These are phyloP conservation scores for Aspergillus ibericus DNA, from an alignment of 2,329 filamentous ascomycete species.

Conservation along the genomic window DNA sequence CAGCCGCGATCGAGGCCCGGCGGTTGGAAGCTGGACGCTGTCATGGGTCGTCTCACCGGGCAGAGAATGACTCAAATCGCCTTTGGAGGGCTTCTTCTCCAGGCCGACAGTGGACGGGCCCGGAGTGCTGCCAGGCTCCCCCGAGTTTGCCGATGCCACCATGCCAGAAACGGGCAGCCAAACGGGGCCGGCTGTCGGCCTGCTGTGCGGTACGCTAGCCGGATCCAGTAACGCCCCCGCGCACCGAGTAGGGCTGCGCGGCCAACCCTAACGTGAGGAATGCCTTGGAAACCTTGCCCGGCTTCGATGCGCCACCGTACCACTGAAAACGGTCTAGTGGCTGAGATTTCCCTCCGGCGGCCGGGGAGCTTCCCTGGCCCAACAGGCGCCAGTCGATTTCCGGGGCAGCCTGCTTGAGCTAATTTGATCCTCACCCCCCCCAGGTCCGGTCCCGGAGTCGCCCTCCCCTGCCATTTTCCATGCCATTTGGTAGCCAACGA, in stretches of 20 bases:
- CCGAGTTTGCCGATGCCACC: neutral
- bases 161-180: neutral
- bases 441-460: neutral
- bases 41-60: neutral
- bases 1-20: neutral
- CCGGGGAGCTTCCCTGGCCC: neutral
- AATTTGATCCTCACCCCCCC: neutral
- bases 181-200: no score
- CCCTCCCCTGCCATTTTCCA: neutral
- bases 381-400: neutral
- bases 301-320: neutral
- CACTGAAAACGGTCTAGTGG: neutral
- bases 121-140: neutral
- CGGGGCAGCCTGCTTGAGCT: neutral
- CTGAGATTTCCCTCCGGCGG: neutral
- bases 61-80: neutral
- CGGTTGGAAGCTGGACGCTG: neutral
- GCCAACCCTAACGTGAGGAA: neutral
- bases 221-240: neutral
- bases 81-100: neutral
- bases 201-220: neutral
- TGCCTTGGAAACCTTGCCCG: neutral
- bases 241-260: neutral
- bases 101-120: neutral
- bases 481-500: neutral